phyloP scores from a whole-genome alignment of 805 yeast species.

The Kodamaea neixiangensis region DNA sequence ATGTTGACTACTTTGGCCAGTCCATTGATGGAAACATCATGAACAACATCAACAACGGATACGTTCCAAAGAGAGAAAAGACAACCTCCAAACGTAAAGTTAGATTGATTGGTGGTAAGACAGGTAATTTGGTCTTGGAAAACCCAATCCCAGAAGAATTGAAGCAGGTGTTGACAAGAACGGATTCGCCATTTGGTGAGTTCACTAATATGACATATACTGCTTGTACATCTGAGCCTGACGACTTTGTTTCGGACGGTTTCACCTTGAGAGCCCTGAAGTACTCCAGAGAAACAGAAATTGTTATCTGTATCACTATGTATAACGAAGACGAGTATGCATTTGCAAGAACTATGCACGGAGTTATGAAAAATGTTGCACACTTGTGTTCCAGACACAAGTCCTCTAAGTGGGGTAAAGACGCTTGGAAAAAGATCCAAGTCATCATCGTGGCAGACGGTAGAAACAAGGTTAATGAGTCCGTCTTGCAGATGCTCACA shows the following conservation, averaged over 20 bases:
- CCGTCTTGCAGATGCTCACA: conserved; percentile 83
- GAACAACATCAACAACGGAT: conserved; percentile 42
- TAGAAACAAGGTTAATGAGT: conserved; percentile 80
- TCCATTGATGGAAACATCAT: conserved; percentile 50
- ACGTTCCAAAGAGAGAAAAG: conserved; percentile 64
- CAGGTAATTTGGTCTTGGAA: conserved; percentile 85
- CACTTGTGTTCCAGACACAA: conserved; percentile 79
- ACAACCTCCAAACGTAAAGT: conserved; percentile 72
- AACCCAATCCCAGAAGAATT: conserved; percentile 93
- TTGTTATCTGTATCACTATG: conserved; percentile 93
- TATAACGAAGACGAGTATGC: conserved; percentile 92
- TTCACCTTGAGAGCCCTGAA: conserved; percentile 86
- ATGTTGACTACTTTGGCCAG: conserved; percentile 43
- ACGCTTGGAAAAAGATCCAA: conserved; percentile 95
- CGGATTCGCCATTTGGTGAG: conserved; percentile 79
- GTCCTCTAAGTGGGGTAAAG: conserved; percentile 92
- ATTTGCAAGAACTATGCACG: conserved; percentile 90
- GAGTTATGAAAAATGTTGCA: conserved; percentile 89
- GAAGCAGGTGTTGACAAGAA: conserved; percentile 77
- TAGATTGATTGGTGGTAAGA: conserved; percentile 56
- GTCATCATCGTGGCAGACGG: conserved; percentile 94
- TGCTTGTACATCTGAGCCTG: conserved; percentile 94
- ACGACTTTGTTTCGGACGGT: conserved; percentile 75
- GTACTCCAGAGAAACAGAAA: conserved; percentile 86
- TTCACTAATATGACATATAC: conserved; percentile 96